Evolutionary conservation across 108 stramenopile species (phyloP), one percentile per base, ranked within the genome.

Genomic region (Cyclotella kingstonii): DNA sequence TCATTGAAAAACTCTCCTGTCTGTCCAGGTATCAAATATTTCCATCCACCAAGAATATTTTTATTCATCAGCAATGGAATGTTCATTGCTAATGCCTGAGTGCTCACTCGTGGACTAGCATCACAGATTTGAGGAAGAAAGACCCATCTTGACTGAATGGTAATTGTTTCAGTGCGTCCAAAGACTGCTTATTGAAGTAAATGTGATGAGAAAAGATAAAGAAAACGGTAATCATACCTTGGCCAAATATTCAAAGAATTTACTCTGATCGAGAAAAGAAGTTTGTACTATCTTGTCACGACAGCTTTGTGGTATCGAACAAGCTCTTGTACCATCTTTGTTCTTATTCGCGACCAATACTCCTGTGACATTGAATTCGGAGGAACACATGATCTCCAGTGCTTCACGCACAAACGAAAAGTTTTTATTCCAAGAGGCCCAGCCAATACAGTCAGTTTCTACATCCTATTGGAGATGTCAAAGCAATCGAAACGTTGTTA

Each of bases 21-120:
- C 40, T 63, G 25, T 28, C 70, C 70, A 11, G 69, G 69, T 19
- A 59, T 3, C 18, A 78, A 17, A 41, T 78, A 78, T 36, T 78
- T 74, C 77, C 77, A 78, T 2, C 77, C 77, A 28, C 77, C 77
- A 34, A 78, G 45, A 15, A 78, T 78, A 30, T 78, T 73, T 12
- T 66, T 56, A 29, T 78, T 78, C 72, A 73, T 78, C 10, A 78
- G 67, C 23, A 78, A 23, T 28, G 77, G 77, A 12, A 47, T 39
- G 34, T 78, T 54, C 70, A 78, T 71, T 19, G 72, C 34, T 44
- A 78, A 45, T 34, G 71, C 77, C 40, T 78, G 77, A 8, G 72
- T 73, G 50, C 60, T 73, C 3, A 78, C 72, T 31, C 77, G 52
- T 48, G 77, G 77, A 67, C 57, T 60, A 4, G 77, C 77, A 55